Base-by-base conservation (phyloP, 805 yeast genomes). In the Clavispora carvajalis region DNA sequence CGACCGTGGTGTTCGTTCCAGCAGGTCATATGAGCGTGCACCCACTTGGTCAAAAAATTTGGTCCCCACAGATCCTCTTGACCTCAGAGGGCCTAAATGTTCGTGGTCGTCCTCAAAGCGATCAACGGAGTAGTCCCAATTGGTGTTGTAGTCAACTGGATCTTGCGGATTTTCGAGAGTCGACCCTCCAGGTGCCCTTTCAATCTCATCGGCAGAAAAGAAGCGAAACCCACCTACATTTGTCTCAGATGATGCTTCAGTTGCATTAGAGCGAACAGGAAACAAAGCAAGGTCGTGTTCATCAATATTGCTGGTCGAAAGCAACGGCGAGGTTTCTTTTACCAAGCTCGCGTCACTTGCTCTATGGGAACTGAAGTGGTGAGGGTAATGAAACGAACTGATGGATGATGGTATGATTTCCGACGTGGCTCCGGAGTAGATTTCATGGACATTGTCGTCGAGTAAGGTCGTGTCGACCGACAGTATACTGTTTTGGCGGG, bases 111-210 rank as follows among this genome's bases (percentile, higher is more conserved):
- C 57, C 46, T 60, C 59, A 47, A 52, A 53, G 58, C 71, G 51
- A 40, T 76, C 82, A 24, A 76, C 78, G 25, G 77, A 74, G 22
- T 76, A 70, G 47, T 85, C 89, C 84, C 93, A 84, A 49, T 78
- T 72, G 7, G 86, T 80, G 54, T 85, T 82, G 53, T 80, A 85
- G 55, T 85, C 93, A 17, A 84, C 76, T 0, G 76, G 73, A 23
- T 73, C 69, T 23, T 62, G 67, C 2, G 74, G 70, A 50, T 77
- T 74, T 46, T 80, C 85, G 49, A 82, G 57, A 2, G 91, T 82
- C 2, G 96, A 85, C 1, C 91, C 74, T 35, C 96, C 96, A 39
- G 85, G 93, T 0, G 98, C 97, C 37, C 74, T 70, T 53, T 84
- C 90, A 34, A 91, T 82, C 49, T 88, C 93, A 41, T 85, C 87